Base-by-base conservation (phyloP, 306 rosid species). In the Quercus mongolica region DNA sequence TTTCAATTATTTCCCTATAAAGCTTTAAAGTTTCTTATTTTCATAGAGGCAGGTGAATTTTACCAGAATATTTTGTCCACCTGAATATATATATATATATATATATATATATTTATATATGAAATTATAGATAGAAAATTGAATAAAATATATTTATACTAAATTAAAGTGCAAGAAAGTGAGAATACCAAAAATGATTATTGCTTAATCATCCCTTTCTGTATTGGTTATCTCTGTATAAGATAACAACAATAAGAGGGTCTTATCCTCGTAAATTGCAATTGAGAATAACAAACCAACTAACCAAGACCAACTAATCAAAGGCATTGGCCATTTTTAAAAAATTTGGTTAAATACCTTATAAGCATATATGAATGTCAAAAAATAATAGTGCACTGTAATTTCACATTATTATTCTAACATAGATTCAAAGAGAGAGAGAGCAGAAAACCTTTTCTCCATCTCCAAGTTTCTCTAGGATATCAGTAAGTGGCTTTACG, bases 401-500 rank as follows among this genome's bases (percentile, higher is more conserved):
- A 49, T 49, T 49, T 12, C 54, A 49, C 54, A 49, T 28, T 26
- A 26, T 5, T 30, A 26, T 26, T 26, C 7, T 64, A 69, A 69
- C 5, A 63, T 18, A 74, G 64, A 73, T 19, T 54, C 13, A 68
- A 25, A 38, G n/a, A 78, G 52, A 67, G 28, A 26, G 35, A 67
- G 76, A 74, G 64, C 38, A 71, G 38, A 67, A 28, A 72, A 93
- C 99, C 96, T 91, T 95, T 56, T 90, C 82, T 41, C 88, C 96
- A 58, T 95, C 94, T 4, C 91, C 69, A 86, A 95, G 92, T 19
- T 89, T 93, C 77, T 85, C 93, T 61, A 95, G 90, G 72, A 89
- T 81, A 77, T 95, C 90, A 23, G 83, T 88, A 38, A 93, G 98
- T 26, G 99, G 99, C 88, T 93, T 91, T 76, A 85, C 98, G 5